phyloP scores from a whole-genome alignment of 2,329 filamentous ascomycete species.

The Scedosporium dehoogii region DNA sequence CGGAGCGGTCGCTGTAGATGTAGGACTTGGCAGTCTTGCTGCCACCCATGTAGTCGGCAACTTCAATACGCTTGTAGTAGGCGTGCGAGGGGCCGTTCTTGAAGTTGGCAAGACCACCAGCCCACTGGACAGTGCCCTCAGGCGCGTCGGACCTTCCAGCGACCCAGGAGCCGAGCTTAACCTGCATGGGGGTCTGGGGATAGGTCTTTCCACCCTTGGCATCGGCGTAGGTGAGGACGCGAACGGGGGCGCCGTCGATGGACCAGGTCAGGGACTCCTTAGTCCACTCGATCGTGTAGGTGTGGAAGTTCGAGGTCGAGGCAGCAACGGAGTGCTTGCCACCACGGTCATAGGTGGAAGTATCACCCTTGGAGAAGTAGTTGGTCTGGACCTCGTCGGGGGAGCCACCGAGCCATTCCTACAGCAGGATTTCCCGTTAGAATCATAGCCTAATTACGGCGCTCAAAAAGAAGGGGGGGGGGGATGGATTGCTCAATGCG shows the following conservation, averaged over 20 bases:
- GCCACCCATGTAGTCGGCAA: constrained; percentile 33
- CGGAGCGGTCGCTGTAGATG: constrained; percentile 28
- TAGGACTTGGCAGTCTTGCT: constrained; percentile 30
- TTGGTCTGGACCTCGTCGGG: constrained; percentile 72
- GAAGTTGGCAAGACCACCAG: constrained; percentile 47
- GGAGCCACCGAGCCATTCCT: constrained; percentile 54
- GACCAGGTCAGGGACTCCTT: constrained; percentile 52
- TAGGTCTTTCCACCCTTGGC: constrained; percentile 49
- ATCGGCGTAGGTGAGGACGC: constrained; percentile 50
- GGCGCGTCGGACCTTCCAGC: constrained; percentile 47
- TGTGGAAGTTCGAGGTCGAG: constrained; percentile 46
- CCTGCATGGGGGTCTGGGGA: constrained; percentile 65
- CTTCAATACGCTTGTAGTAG: constrained; percentile 33
- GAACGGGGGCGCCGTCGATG: constrained; percentile 51
- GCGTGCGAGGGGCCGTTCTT: constrained; percentile 30
- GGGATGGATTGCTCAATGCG: too few relatives aligned
- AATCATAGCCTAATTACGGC: too few relatives aligned
- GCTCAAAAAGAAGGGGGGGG: too few relatives aligned
- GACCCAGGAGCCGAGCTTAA: constrained; percentile 62
- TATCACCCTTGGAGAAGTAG: constrained; percentile 70
- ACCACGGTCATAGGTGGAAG: constrained; percentile 54
- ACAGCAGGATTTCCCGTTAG: too few relatives aligned
- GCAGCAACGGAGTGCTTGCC: constrained; percentile 41
- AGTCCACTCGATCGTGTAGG: constrained; percentile 61
- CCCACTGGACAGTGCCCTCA: constrained; percentile 62